Percentiles rank a stretch among this genome's conserved stretches.
These are phyloP conservation scores for Lecanosticta acicola DNA, from an alignment of 2,329 filamentous ascomycete genomes.

Conservation along the genomic window DNA sequence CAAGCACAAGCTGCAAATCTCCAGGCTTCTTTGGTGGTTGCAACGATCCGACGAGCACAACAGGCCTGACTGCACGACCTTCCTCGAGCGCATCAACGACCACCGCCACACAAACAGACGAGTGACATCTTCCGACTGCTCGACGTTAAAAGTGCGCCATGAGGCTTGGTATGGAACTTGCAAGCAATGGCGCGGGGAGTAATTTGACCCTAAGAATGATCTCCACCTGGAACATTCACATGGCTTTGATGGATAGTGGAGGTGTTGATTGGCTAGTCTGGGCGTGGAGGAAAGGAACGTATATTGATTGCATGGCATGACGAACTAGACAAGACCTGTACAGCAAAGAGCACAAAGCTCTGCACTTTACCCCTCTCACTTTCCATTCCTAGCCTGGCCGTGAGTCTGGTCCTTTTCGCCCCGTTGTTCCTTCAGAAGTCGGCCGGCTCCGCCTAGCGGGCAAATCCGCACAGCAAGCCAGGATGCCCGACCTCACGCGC, in stretches of 20 bases:
- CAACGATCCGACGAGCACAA: constrained; percentile 47
- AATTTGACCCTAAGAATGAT: constrained; percentile 16
- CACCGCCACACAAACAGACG: constrained; percentile 18
- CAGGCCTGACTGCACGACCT: constrained; percentile 13
- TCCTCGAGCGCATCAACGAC: constrained; percentile 12
- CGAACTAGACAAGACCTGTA: background rate
- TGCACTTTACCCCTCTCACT: too few species aligned
- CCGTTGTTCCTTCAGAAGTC: background rate
- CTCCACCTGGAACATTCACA: background rate
- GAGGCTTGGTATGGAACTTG: constrained; percentile 26
- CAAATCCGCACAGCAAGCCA: too few species aligned
- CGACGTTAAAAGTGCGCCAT: constrained; percentile 15
- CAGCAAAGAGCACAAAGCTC: too few species aligned
- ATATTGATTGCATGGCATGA: background rate
- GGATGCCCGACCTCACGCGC: background rate
- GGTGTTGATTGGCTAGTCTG: background rate
- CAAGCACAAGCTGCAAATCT: constrained; percentile 58
- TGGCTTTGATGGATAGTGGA: background rate
- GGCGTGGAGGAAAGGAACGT: background rate
- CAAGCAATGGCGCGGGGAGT: constrained; percentile 19
- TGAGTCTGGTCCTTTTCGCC: background rate
- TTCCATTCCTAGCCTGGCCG: background rate
- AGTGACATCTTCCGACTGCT: constrained; percentile 17
- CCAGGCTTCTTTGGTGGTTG: constrained; percentile 87
- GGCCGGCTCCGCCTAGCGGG: background rate